phyloP scores from a whole-genome alignment of 805 yeast genomes.

The Ogataea methanolica region DNA sequence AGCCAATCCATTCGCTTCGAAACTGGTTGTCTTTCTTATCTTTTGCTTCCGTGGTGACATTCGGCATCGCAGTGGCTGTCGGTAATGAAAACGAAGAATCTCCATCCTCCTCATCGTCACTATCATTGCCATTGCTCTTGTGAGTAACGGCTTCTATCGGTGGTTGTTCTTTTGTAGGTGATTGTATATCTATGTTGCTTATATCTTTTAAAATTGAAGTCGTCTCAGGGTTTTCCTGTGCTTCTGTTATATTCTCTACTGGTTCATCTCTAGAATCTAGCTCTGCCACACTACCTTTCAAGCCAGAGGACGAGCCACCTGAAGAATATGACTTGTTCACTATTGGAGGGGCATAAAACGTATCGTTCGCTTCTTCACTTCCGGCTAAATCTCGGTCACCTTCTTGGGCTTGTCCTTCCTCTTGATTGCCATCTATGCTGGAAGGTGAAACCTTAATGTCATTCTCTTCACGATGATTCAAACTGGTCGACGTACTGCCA shows the following conservation, averaged over 20 bases:
- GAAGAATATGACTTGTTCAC: constrained; percentile 11
- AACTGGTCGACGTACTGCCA: too few relatives aligned
- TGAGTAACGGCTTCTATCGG: not conserved
- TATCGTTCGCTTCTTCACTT: constrained; percentile 10
- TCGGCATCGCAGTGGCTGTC: constrained; percentile 10
- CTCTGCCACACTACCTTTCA: not conserved
- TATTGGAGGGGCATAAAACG: constrained; percentile 19
- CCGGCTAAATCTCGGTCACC: not conserved
- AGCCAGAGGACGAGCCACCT: not conserved
- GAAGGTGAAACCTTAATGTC: not conserved
- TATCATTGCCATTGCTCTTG: constrained; percentile 1
- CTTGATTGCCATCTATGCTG: not conserved
- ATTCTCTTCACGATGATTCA: too few relatives aligned
- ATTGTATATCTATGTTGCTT: not conserved
- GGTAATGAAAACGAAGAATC: constrained; percentile 20
- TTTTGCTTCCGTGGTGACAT: not conserved
- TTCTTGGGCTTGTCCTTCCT: not conserved
- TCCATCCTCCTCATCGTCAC: constrained; percentile 1
- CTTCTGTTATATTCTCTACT: not conserved
- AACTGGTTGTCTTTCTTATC: not conserved
- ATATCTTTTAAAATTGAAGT: constrained; percentile 1
- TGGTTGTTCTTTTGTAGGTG: not conserved
- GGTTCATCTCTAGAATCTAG: not conserved
- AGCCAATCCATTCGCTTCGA: constrained; percentile 3
- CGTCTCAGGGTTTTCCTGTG: not conserved